Evolutionary conservation across 1,284 basidiomycete genomes (phyloP).

Genomic region (Porogramme epimiltina): DNA sequence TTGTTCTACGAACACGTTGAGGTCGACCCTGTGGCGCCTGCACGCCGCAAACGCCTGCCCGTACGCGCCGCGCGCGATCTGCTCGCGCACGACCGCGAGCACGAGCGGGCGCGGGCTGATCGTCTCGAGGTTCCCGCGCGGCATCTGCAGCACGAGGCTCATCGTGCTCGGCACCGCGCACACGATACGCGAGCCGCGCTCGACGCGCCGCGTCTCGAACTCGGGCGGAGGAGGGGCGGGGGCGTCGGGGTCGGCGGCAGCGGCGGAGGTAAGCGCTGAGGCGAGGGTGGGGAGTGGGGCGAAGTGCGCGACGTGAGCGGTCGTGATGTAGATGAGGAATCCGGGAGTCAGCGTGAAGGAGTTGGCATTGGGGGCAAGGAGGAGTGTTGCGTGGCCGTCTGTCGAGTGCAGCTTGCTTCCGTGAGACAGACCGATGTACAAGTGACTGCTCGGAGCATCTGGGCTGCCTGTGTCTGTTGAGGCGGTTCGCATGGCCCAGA

Average conservation of each 20-base stretch:
- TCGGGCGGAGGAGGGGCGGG: constrained; percentile 33
- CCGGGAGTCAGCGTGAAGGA: constrained; percentile 83
- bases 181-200: constrained; percentile 87
- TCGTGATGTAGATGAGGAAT: constrained; percentile 88
- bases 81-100: constrained; percentile 76
- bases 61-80: constrained; percentile 74
- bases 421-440: constrained; percentile 70
- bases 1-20: constrained; percentile 87
- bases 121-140: constrained; percentile 95
- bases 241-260: too few species aligned
- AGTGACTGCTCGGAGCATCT: constrained; percentile 4
- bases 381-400: constrained; percentile 19
- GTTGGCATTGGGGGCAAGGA: constrained; percentile 65
- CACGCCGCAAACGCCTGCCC: constrained; percentile 89
- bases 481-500: constrained; percentile 29
- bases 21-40: constrained; percentile 91
- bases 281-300: constrained; percentile 52
- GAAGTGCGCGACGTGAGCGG: constrained; percentile 82
- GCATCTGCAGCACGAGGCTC: constrained; percentile 96
- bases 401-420: constrained; percentile 64
- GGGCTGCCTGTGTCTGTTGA: constrained; percentile 7
- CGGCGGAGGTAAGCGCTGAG: constrained; percentile 31
- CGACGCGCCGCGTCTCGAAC: constrained; percentile 80
- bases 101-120: constrained; percentile 93
- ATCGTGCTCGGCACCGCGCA: constrained; percentile 85